These are phyloP conservation scores for Komagataea norvegica DNA, from an alignment of 1,139 yeast genomes.

Conservation along the genomic window DNA sequence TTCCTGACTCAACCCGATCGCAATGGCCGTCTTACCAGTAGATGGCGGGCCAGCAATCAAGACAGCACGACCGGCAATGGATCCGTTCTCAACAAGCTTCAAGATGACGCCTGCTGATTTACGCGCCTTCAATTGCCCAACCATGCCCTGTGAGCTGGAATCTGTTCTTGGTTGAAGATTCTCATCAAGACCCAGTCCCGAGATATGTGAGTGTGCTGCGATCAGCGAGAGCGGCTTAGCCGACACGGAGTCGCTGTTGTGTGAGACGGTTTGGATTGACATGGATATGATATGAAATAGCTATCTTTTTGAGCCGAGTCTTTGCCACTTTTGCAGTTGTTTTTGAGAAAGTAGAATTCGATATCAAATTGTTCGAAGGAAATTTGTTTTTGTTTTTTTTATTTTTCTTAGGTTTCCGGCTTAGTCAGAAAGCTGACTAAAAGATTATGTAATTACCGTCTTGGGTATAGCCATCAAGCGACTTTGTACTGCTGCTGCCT, in stretches of 20 bases:
- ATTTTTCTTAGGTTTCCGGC: not conserved
- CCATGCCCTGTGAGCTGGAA: constrained; percentile 87
- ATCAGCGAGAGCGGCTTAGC: constrained; percentile 48
- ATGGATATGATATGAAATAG: constrained; percentile 1
- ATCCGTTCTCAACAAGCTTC: constrained; percentile 89
- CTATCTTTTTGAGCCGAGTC: too few species aligned
- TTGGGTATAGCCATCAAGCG: too few species aligned
- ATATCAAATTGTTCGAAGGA: not conserved
- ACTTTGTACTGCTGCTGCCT: too few species aligned
- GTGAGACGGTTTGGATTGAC: constrained; percentile 30
- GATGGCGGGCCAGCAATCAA: constrained; percentile 97
- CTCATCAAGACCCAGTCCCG: constrained; percentile 92
- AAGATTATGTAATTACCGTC: too few species aligned
- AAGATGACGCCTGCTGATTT: constrained; percentile 92
- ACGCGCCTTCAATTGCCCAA: constrained; percentile 92
- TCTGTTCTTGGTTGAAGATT: constrained; percentile 65
- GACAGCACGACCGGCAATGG: constrained; percentile 96
- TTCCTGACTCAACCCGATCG: constrained; percentile 91
- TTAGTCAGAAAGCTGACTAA: too few species aligned
- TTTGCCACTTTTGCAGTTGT: not conserved
- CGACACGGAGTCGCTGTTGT: constrained; percentile 14
- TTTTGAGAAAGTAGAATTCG: too few species aligned
- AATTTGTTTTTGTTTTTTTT: constrained; percentile 1
- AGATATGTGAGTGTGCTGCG: constrained; percentile 96
- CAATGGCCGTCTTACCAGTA: constrained; percentile 98